Percentiles rank a stretch among this genome's conserved stretches.
Conservation (phyloP, 2,329 filamentous ascomycete genomes). For the Pestalotiopsis sp. region DNA sequence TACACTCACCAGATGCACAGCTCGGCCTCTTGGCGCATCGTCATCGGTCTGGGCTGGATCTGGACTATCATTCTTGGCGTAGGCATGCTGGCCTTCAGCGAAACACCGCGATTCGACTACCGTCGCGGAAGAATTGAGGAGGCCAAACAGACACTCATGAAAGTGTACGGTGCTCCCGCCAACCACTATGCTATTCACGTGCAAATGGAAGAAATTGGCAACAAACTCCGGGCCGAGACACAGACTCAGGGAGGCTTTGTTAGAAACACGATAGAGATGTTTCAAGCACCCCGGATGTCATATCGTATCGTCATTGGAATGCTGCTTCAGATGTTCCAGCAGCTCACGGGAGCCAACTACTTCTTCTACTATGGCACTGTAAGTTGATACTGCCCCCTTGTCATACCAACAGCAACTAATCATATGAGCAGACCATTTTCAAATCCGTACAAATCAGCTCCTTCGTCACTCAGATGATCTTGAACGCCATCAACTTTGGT, state of each 20-base stretch:
- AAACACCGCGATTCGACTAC: slow-evolving; percentile 56
- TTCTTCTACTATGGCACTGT: slow-evolving; percentile 65
- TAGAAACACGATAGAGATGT: slow-evolving; percentile 59
- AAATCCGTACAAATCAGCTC: slow-evolving; percentile 53
- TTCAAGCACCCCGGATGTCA: slow-evolving; percentile 64
- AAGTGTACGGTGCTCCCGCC: slow-evolving; percentile 46
- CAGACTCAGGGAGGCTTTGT: slow-evolving; percentile 41
- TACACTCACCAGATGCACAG: slow-evolving; percentile 43
- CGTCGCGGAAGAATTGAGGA: slow-evolving; percentile 48
- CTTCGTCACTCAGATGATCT: slow-evolving; percentile 69
- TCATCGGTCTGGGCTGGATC: slow-evolving; percentile 56
- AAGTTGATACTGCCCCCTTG: slow-evolving; percentile 31
- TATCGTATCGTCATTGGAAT: slow-evolving; percentile 66
- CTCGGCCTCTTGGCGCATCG: slow-evolving; percentile 63
- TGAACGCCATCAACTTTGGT: slow-evolving; percentile 68
- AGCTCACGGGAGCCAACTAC: slow-evolving; percentile 70
- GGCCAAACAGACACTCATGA: slow-evolving; percentile 50
- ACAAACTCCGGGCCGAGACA: slow-evolving; percentile 53
- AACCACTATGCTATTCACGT: slow-evolving; percentile 48
- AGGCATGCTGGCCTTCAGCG: slow-evolving; percentile 53
- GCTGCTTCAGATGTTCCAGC: slow-evolving; percentile 66
- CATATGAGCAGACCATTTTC: slow-evolving; percentile 42
- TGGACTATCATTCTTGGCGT: slow-evolving; percentile 51
- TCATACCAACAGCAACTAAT: not conserved
- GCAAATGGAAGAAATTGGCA: slow-evolving; percentile 56